A percentile compares a stretch with the other conserved stretches of the same genome.
Conservation (phyloP, 257 asterid species). For the Ophiorrhiza pumila region DNA sequence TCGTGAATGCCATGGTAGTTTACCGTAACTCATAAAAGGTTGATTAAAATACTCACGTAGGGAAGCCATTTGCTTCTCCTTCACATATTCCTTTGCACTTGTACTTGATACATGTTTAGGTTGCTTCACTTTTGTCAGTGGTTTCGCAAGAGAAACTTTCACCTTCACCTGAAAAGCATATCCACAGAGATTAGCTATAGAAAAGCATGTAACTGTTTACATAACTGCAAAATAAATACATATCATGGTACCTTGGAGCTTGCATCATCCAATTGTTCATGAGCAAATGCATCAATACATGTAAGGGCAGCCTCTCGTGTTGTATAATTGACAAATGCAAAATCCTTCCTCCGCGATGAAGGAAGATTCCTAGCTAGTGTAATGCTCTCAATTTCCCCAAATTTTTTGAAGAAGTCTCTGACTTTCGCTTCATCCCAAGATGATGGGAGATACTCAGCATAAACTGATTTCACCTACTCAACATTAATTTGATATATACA, state of each 20-base stretch:
- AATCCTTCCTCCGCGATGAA: constrained; percentile 62
- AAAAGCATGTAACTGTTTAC: constrained; percentile 10
- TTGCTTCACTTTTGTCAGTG: constrained; percentile 39
- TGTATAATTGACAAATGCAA: constrained; percentile 56
- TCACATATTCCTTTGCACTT: constrained; percentile 28
- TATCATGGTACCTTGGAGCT: constrained; percentile 43
- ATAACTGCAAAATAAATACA: background rate
- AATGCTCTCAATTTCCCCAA: constrained; percentile 67
- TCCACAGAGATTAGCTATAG: constrained; percentile 17
- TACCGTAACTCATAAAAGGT: background rate
- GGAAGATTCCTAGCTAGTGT: constrained; percentile 54
- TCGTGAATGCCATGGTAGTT: no score
- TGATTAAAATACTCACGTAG: constrained; percentile 32
- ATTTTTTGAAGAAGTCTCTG: constrained; percentile 49
- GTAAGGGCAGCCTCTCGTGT: constrained; percentile 63
- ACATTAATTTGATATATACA: background rate
- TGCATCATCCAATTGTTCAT: constrained; percentile 36
- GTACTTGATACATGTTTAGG: constrained; percentile 26
- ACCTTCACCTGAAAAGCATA: constrained; percentile 44
- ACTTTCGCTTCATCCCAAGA: constrained; percentile 60
- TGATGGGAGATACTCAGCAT: constrained; percentile 62
- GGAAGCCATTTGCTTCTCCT: constrained; percentile 29
- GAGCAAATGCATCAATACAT: constrained; percentile 52
- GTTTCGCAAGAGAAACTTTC: constrained; percentile 58
- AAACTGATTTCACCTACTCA: constrained; percentile 53